A percentile compares a stretch with the other conserved stretches of the same genome.
Evolutionary conservation across 768 basidiomycete genomes (phyloP).

Genomic region (Coprinopsis sp.): DNA sequence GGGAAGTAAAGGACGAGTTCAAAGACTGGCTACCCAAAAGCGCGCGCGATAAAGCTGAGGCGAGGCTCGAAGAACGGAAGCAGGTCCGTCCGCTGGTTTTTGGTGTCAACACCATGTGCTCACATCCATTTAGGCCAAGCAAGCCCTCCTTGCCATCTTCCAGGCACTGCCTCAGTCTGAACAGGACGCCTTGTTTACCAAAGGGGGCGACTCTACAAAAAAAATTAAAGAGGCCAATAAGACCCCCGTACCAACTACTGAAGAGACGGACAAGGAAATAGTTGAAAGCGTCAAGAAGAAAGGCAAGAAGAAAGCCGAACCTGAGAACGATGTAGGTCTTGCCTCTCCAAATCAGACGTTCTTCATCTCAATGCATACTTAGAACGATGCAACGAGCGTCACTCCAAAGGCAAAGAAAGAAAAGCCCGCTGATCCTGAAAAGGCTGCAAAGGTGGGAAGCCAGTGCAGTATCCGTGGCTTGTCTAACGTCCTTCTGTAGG

Average conservation of each 20-base stretch:
- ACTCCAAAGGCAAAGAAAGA: slow-evolving; percentile 33
- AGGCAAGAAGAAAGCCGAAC: slow-evolving; percentile 29
- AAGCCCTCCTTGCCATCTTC: slow-evolving; percentile 50
- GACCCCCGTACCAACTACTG: slow-evolving; percentile 8
- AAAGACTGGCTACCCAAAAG: slow-evolving; percentile 65
- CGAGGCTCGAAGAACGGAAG: slow-evolving; percentile 56
- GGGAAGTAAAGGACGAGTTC: slow-evolving; percentile 69
- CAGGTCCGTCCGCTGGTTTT: slow-evolving; percentile 40
- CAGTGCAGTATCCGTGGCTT: background rate
- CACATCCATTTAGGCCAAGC: slow-evolving; percentile 46
- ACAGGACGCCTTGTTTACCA: slow-evolving; percentile 49
- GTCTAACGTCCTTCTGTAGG: slow-evolving; percentile 33
- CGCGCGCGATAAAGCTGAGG: slow-evolving; percentile 56
- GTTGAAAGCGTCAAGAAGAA: slow-evolving; percentile 27
- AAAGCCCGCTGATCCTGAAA: slow-evolving; percentile 53
- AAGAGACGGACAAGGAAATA: slow-evolving; percentile 10
- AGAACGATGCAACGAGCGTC: slow-evolving; percentile 12
- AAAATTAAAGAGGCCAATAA: slow-evolving; percentile 28
- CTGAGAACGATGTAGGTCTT: slow-evolving; percentile 39
- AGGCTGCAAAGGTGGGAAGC: slow-evolving; percentile 47
- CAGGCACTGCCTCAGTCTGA: slow-evolving; percentile 55
- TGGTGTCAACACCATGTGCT: background rate
- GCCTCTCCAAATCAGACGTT: background rate
- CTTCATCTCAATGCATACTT: slow-evolving; percentile 1
- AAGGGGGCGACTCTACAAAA: slow-evolving; percentile 30